Evolutionary conservation across 2,329 filamentous ascomycete genomes (phyloP), one percentile per base, ranked within the genome.

Genomic region (Ophiostoma tasmaniense): DNA sequence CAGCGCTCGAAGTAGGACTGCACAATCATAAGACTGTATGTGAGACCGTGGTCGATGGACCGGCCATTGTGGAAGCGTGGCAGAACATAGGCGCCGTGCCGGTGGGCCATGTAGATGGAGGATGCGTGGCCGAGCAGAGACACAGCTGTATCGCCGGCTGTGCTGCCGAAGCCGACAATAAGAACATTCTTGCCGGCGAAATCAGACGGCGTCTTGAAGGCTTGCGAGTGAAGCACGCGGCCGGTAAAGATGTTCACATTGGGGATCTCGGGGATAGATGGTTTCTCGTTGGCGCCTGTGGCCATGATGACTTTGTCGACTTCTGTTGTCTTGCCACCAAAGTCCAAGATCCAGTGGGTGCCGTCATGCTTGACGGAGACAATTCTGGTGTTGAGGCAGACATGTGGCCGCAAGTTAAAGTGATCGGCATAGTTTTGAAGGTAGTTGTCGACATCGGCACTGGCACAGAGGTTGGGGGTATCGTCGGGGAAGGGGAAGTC

Each of bases 1-100:
- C 33, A 70, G 0, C 73, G 72, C 0, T 75, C 76, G 0, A 69
- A 66, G 25, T 78, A 68, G 3, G 73, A 72, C n/a, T 72, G 62
- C 14, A 61, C 33, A 1, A 14, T 66, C 62, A 65, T 52, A 5
- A 52, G 33, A 30, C 61, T 66, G 55, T 67, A 67, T 1, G 66
- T 67, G n/a, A 67, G 55, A 35, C 66, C 55, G 37, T 67, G 66
- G 55, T 67, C 66, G 10, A 67, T 45, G 37, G 66, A 64, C 13
- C 66, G 66, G 25, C 66, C 66, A 6, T 62, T 61, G 66, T 39
- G 35, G 8, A 62, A 39, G 17, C 66, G 66, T 1, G 52, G 66
- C n/a, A 67, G 17, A 17, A 67, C 42, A 39, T 66, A 42, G 28
- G 61, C 67, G 55, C 52, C 62, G 42, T 28, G 42, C 20, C 42